A percentile compares a stretch with the other conserved stretches of the same genome.
These are phyloP conservation scores for Endocarpon pusillum DNA, from an alignment of 495 filamentous ascomycete genomes.

Conservation along the genomic window DNA sequence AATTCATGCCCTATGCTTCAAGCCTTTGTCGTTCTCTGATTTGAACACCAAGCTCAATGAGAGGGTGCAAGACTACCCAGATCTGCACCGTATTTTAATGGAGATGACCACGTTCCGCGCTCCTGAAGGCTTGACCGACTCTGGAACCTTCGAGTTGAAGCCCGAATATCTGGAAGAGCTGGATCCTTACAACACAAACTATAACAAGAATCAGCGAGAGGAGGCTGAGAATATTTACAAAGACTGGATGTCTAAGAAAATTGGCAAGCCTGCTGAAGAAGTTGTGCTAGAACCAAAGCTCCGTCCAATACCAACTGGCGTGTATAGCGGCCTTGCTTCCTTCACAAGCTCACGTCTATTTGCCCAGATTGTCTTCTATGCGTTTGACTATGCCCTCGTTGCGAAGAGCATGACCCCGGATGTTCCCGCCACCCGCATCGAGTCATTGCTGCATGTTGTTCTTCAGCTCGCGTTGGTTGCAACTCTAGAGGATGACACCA, in stretches of 20 bases:
- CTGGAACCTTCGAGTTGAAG: conserved; percentile 86
- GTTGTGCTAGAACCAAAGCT: conserved; percentile 89
- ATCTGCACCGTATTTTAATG: conserved; percentile 63
- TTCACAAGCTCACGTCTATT: conserved; percentile 79
- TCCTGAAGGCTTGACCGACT: conserved; percentile 81
- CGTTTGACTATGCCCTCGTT: conserved; percentile 56
- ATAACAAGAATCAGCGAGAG: conserved; percentile 91
- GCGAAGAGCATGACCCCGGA: conserved; percentile 45
- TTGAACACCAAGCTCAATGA: conserved; percentile 52
- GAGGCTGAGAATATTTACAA: conserved; percentile 82
- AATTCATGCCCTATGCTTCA: conserved; percentile 87
- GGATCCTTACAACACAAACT: conserved; percentile 89
- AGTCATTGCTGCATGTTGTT: conserved; percentile 81
- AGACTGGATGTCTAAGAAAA: conserved; percentile 73
- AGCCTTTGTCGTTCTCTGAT: conserved; percentile 85
- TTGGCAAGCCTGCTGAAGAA: conserved; percentile 60
- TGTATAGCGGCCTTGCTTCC: conserved; percentile 52
- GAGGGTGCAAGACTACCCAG: conserved; percentile 58
- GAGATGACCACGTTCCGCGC: conserved; percentile 78
- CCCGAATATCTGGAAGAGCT: conserved; percentile 66
- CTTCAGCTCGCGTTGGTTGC: conserved; percentile 75
- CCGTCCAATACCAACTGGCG: conserved; percentile 54
- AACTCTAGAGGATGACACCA: conserved; percentile 56
- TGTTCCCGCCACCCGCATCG: conserved; percentile 65
- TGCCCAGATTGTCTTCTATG: conserved; percentile 78